Evolutionary conservation across 108 stramenopile genomes (phyloP).

Genomic region (Skeletonema marinoi): DNA sequence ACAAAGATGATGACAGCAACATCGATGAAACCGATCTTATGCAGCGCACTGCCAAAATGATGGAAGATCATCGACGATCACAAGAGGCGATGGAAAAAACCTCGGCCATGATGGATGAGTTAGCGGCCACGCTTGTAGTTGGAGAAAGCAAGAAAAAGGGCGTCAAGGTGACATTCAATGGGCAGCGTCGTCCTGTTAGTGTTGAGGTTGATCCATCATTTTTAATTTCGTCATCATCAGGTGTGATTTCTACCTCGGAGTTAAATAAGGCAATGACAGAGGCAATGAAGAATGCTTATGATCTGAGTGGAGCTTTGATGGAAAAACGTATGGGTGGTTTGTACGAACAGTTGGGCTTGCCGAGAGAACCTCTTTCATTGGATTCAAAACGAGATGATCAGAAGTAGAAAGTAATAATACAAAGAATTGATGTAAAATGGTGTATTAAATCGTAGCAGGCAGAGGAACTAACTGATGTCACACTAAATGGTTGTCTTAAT

Average conservation of each 20-base stretch:
- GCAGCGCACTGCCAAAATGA: slow-evolving; percentile 48
- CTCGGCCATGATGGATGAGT: slow-evolving; percentile 39
- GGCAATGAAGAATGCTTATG: slow-evolving; percentile 38
- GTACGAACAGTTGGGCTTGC: slow-evolving; percentile 51
- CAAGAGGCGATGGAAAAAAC: slow-evolving; percentile 45
- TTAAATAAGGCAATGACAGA: slow-evolving; percentile 42
- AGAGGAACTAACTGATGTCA: too few relatives aligned
- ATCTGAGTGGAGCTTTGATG: slow-evolving; percentile 33
- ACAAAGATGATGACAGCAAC: neutral
- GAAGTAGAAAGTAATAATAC: neutral
- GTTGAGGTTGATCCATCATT: slow-evolving; percentile 45
- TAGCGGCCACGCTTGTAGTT: slow-evolving; percentile 24
- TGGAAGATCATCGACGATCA: slow-evolving; percentile 45
- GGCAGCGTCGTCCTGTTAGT: slow-evolving; percentile 29
- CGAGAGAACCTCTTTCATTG: slow-evolving; percentile 26
- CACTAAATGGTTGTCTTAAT: too few relatives aligned
- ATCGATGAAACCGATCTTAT: slow-evolving; percentile 15
- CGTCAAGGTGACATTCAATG: slow-evolving; percentile 47
- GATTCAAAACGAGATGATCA: neutral
- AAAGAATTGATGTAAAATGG: neutral
- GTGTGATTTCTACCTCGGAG: slow-evolving; percentile 27
- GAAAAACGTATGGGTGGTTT: slow-evolving; percentile 38
- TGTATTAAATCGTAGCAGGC: too few relatives aligned
- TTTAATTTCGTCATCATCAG: slow-evolving; percentile 27
- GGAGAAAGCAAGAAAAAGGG: slow-evolving; percentile 34